Base-by-base conservation (phyloP, 2,329 filamentous ascomycete species). In the Apiospora kogelbergensis region DNA sequence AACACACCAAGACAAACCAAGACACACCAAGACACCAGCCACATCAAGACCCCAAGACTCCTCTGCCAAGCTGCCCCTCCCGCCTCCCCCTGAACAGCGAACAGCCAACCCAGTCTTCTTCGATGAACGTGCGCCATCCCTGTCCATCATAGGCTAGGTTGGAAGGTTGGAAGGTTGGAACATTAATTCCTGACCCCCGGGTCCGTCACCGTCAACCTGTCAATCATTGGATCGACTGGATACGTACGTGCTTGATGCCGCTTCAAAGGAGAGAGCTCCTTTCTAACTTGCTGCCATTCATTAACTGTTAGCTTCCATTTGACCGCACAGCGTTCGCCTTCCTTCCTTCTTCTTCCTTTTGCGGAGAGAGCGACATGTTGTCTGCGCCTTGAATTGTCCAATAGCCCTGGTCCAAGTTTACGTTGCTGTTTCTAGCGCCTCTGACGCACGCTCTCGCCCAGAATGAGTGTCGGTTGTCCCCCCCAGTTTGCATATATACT, bases 401-500 rank as follows among this genome's bases (percentile, higher is more conserved):
- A 60, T 60, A 60, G 30, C 30, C 48, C 53, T 60, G 53, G 53
- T n/a, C 20, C 53, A 60, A 60, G 17, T 60, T 60, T 37, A 60
- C 53, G 53, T n/a, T 60, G 30, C 17, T 60, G 53, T 60, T 60
- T 60, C 53, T 60, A 60, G 53, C 53, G 53, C 53, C 53, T 60
- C 53, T 60, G 26, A 60, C 53, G 53, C 53, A 60, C 63, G 24
- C 33, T 42, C 20, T 65, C 24, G 63, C 63, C 63, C 63, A 65
- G 24, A 42, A 65, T 65, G 63, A 65, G 63, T 65, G 63, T 65
- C 41, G 45, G 63, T 65, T 65, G 41, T 30, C 10, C 41, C 26
- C 13, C 30, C 30, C 30, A 13, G 30, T 30, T 30, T 15, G 17
- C 26, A 20, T 33, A n/a, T 22, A 15, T 15, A 33, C 30, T 22